phyloP scores from a whole-genome alignment of 2,329 filamentous ascomycete species.

The Fusarium udum region DNA sequence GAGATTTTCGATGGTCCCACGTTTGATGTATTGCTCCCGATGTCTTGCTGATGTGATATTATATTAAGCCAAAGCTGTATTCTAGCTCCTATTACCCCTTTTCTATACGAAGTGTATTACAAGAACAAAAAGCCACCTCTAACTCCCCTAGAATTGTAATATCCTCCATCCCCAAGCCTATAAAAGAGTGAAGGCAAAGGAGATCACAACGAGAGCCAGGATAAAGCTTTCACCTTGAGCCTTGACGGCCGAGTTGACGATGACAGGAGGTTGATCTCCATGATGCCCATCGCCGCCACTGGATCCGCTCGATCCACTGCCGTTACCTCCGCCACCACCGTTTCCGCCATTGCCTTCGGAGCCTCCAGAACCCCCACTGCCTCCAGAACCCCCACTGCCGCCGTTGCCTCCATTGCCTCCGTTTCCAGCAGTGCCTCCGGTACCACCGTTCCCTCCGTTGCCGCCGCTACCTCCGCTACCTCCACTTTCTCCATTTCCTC shows the following conservation, averaged over 20 bases:
- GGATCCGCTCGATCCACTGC: neutral
- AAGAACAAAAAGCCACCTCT: neutral
- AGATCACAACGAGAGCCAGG: neutral
- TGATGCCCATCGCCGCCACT: neutral
- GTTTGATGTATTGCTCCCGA: neutral
- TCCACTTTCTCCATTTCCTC: conserved; percentile 1
- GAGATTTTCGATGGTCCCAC: neutral
- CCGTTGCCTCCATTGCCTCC: neutral
- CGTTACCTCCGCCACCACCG: neutral
- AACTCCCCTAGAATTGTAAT: neutral
- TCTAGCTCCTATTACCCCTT: conserved; percentile 14
- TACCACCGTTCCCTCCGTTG: neutral
- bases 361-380: neutral
- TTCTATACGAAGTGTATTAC: conserved; percentile 12
- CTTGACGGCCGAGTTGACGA: conserved; percentile 22
- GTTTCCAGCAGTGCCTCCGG: neutral
- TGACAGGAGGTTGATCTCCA: neutral
- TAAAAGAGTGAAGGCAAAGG: conserved; percentile 10
- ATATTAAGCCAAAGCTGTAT: conserved; percentile 13
- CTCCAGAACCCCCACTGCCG: neutral
- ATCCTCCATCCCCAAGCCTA: neutral
- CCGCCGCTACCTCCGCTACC: neutral
- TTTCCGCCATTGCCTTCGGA: neutral
- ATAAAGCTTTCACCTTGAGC: neutral
- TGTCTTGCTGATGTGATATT: conserved; percentile 18